Evolutionary conservation across 1,284 basidiomycete genomes (phyloP).

Genomic region (Fomitiporia mediterranea): DNA sequence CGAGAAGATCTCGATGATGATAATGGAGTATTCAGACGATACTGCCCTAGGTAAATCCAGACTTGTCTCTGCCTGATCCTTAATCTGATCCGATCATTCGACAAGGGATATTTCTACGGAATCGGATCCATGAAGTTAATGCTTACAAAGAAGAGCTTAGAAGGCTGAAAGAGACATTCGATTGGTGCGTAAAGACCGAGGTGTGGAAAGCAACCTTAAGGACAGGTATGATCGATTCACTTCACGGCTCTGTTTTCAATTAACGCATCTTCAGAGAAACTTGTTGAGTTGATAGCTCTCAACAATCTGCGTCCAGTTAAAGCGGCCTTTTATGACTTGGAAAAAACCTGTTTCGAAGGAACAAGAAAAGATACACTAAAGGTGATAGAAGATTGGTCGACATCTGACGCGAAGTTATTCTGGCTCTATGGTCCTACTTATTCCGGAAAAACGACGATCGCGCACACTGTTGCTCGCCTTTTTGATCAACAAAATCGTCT

Average conservation of each 20-base stretch:
- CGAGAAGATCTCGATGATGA: too few species aligned
- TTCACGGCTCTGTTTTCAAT: background rate
- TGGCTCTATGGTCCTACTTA: conserved; percentile 33
- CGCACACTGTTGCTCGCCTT: conserved; percentile 29
- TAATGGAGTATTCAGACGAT: too few species aligned
- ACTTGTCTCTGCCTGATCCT: too few species aligned
- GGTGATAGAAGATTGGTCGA: background rate
- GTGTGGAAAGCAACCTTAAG: background rate
- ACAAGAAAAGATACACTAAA: background rate
- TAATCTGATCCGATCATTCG: too few species aligned
- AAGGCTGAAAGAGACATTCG: background rate
- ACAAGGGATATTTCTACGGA: background rate
- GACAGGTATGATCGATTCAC: background rate
- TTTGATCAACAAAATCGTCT: conserved; percentile 28
- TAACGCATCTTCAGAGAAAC: background rate
- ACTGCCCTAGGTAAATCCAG: too few species aligned
- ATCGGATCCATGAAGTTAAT: background rate
- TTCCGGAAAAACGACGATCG: conserved; percentile 31
- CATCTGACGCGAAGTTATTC: conserved; percentile 25
- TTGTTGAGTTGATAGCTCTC: background rate
- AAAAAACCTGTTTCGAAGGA: conserved; percentile 1
- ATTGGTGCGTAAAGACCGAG: background rate
- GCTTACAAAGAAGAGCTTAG: background rate
- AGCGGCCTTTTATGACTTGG: background rate
- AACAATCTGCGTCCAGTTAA: background rate